Conservation (phyloP, 1,284 basidiomycete species). For the Ceratobasidium sp. region DNA sequence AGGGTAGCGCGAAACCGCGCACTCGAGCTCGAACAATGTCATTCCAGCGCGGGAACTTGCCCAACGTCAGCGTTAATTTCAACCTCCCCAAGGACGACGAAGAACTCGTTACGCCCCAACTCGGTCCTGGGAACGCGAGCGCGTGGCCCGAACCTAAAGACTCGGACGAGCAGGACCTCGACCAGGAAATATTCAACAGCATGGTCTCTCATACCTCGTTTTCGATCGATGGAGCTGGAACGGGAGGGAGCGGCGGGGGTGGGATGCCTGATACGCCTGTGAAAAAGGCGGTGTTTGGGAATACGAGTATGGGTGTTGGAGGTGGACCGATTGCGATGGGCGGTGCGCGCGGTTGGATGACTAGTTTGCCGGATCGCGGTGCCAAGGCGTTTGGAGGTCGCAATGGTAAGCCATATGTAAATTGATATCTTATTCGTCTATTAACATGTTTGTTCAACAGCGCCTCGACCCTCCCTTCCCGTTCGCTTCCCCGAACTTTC, state of each 20-base stretch:
- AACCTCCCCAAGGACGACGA: constrained; percentile 55
- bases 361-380: constrained; percentile 38
- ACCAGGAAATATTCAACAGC: constrained; percentile 77
- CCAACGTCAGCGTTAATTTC: not conserved
- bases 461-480: constrained; percentile 35
- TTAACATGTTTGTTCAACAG: not conserved
- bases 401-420: constrained; percentile 6
- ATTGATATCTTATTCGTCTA: not conserved
- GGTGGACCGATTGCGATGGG: constrained; percentile 36
- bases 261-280: constrained; percentile 80
- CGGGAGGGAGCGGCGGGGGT: constrained; percentile 66
- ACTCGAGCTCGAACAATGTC: constrained; percentile 34
- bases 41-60: constrained; percentile 22
- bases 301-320: not conserved
- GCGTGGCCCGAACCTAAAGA: constrained; percentile 72
- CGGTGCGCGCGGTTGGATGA: constrained; percentile 36
- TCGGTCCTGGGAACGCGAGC: constrained; percentile 66
- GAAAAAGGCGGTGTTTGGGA: constrained; percentile 63
- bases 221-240: constrained; percentile 63
- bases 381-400: constrained; percentile 32
- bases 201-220: constrained; percentile 62
- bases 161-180: constrained; percentile 63
- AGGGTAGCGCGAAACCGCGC: constrained; percentile 17
- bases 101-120: constrained; percentile 74
- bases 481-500: constrained; percentile 39